Evolutionary conservation across 2,329 filamentous ascomycete species (phyloP).

Genomic region (Epichloe baconii): DNA sequence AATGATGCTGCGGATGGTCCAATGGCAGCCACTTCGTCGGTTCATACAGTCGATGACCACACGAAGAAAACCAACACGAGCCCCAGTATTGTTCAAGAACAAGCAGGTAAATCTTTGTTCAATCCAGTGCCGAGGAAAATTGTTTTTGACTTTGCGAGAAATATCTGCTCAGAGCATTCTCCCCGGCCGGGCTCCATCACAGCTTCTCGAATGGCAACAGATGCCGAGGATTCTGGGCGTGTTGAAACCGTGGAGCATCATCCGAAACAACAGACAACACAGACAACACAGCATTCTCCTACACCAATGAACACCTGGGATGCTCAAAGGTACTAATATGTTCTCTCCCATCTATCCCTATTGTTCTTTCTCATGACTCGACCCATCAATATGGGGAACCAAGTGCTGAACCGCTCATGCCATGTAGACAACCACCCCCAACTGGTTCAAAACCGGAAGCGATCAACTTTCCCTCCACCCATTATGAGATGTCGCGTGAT

Average conservation of each 20-base stretch:
- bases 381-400: background rate
- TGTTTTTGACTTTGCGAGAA: background rate
- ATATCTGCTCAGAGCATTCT: background rate
- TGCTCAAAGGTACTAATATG: constrained; percentile 34
- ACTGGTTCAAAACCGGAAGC: constrained; percentile 69
- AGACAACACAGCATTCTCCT: background rate
- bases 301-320: constrained; percentile 32
- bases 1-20: background rate
- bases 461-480: constrained; percentile 62
- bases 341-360: background rate
- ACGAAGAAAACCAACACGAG: background rate
- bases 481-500: constrained; percentile 76
- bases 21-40: background rate
- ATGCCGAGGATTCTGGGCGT: background rate
- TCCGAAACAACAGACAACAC: background rate
- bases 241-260: background rate
- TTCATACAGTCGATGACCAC: background rate
- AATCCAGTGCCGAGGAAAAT: background rate
- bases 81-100: background rate
- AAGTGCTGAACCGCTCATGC: constrained; percentile 7
- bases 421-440: constrained; percentile 48
- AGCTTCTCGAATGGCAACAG: background rate
- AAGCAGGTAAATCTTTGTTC: background rate
- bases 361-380: background rate
- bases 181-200: background rate